Evolutionary conservation across 441 rosid species (phyloP), one percentile per base, ranked within the genome.

Genomic region (Erodium trifolium): DNA sequence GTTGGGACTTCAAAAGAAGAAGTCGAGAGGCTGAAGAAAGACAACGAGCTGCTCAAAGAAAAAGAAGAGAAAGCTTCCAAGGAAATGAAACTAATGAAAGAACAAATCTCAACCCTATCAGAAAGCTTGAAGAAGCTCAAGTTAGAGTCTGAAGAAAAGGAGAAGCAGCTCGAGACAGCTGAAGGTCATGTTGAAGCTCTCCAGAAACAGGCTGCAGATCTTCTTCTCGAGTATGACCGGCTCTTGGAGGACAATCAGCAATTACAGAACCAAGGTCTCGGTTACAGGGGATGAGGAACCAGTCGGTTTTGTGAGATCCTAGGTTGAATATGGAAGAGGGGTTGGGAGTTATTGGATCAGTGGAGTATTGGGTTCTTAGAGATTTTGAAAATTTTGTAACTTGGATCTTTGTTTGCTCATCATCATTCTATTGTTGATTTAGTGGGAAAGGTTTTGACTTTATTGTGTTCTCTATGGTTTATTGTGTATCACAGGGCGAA

Each of bases 191-290:
- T 94, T 2, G 73, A 77, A 0, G 70, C 97, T 5, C 96, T 94
- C 31, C 97, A 91, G 78, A 89, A 91, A 76, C 97, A 91, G 68
- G 86, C 96, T 51, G 93, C 93, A 5, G 96, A 91, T 72, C 76
- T 94, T 12, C 86, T 94, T 29, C 85, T 94, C 1, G 96, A 94
- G 82, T 94, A 94, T 39, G 99, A 94, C 69, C 87, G 87, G 39
- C 72, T 94, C 55, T 76, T 94, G 37, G 97, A 94, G 82, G 93
- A 88, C 71, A 94, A 94, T 79, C 97, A 94, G 73, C 84, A 80
- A 68, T 96, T 94, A 60, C 99, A 93, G 81, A 83, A 77, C 71
- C 86, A 82, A 71, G 83, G 82, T 76, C 47, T 72, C 71, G 91
- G 93, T 66, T 80, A 79, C 16, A 78, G 73, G 68, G 74, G 71